These are phyloP conservation scores for Lactifluus hygrophoroides DNA, from an alignment of 768 basidiomycete species.

Conservation along the genomic window DNA sequence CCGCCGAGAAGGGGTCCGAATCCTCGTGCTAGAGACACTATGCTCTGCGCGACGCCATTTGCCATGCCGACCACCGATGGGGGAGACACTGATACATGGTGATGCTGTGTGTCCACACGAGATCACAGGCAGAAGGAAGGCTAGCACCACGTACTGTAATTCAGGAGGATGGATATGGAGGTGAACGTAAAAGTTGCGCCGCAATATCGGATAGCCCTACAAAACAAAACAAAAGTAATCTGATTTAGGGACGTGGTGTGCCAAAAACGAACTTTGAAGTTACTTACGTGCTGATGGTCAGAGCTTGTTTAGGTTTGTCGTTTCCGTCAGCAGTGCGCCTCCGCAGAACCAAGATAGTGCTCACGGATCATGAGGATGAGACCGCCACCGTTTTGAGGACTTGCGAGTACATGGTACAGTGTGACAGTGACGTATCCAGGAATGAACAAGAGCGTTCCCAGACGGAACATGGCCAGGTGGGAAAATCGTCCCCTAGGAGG, in stretches of 20 bases:
- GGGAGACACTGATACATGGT: conserved; percentile 63
- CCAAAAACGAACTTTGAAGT: background rate
- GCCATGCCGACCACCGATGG: conserved; percentile 83
- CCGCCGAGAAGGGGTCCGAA: conserved; percentile 81
- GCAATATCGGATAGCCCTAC: conserved; percentile 79
- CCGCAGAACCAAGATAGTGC: conserved; percentile 22
- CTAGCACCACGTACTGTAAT: conserved; percentile 51
- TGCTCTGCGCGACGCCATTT: conserved; percentile 93
- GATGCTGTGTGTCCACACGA: background rate
- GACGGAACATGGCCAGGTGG: conserved; percentile 82
- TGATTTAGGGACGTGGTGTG: background rate
- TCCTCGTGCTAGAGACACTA: conserved; percentile 89
- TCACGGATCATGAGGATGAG: conserved; percentile 73
- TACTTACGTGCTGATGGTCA: conserved; percentile 75
- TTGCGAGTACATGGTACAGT: conserved; percentile 66
- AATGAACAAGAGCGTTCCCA: conserved; percentile 80
- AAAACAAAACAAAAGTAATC: background rate
- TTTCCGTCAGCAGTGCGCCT: conserved; percentile 7
- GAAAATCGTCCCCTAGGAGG: conserved; percentile 79
- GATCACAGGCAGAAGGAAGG: background rate
- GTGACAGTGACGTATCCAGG: conserved; percentile 81
- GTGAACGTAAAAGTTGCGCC: conserved; percentile 89
- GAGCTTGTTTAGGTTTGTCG: conserved; percentile 39
- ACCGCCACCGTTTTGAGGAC: conserved; percentile 59
- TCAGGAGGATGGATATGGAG: conserved; percentile 77